A percentile compares a stretch with the other conserved stretches of the same genome.
phyloP scores from a whole-genome alignment of 768 basidiomycete genomes.

The Trametes meyenii region DNA sequence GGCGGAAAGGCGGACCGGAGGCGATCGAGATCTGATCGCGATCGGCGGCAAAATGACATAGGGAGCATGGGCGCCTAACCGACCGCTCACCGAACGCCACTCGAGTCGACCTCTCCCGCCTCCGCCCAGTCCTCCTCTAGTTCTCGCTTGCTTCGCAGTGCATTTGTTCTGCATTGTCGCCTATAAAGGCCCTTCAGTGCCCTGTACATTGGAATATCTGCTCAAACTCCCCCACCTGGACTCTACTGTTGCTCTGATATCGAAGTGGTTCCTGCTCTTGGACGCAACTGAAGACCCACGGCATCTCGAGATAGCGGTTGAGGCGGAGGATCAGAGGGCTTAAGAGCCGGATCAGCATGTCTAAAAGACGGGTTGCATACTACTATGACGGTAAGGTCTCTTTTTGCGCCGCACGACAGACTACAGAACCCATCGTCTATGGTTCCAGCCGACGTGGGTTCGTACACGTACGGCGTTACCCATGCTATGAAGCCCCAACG shows the following conservation, averaged over 20 bases:
- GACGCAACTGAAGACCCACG: too few species aligned
- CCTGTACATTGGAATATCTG: too few species aligned
- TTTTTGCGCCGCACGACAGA: conserved; percentile 1
- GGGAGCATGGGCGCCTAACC: conserved; percentile 6
- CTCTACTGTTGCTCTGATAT: too few species aligned
- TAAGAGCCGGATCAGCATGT: conserved; percentile 45
- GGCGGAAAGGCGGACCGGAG: neutral
- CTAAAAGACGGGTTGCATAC: conserved; percentile 74
- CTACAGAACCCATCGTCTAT: neutral
- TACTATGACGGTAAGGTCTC: conserved; percentile 68
- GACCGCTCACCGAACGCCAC: neutral
- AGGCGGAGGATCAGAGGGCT: too few species aligned
- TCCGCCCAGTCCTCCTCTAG: neutral
- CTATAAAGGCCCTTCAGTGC: too few species aligned
- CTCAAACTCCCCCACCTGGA: too few species aligned
- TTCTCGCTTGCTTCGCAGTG: neutral
- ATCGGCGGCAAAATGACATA: conserved; percentile 10
- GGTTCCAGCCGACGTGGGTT: conserved; percentile 64
- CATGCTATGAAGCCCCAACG: conserved; percentile 98
- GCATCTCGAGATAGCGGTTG: too few species aligned
- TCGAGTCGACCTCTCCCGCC: neutral
- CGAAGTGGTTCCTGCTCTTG: too few species aligned
- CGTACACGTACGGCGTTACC: conserved; percentile 81
- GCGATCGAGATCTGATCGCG: conserved; percentile 11
- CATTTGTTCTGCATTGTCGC: too few species aligned